Percentiles rank a stretch among this genome's conserved stretches.
phyloP scores from a whole-genome alignment of 352 stramenopile species.

The Globisporangium paddicum region DNA sequence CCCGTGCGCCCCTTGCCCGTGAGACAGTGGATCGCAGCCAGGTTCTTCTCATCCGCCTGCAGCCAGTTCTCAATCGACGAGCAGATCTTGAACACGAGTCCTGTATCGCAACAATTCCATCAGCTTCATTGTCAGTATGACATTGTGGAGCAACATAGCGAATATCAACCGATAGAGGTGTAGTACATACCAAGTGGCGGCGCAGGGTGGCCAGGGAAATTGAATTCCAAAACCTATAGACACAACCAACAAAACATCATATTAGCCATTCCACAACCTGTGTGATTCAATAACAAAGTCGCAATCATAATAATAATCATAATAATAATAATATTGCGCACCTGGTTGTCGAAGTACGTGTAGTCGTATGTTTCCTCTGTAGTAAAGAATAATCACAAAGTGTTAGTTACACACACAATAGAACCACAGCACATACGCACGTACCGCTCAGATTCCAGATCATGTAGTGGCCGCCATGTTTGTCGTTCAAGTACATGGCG shows the following conservation, averaged over 20 bases:
- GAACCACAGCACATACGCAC: not conserved
- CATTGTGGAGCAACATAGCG: not conserved
- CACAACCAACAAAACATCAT: not conserved
- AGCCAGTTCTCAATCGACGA: constrained; percentile 97
- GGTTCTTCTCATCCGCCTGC: constrained; percentile 92
- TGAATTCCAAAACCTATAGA: constrained; percentile 90
- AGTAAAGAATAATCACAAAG: constrained; percentile 1
- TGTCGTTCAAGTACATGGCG: constrained; percentile 91
- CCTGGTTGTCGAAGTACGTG: constrained; percentile 92
- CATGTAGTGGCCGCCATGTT: constrained; percentile 95
- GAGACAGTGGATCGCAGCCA: constrained; percentile 96
- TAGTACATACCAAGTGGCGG: constrained; percentile 85
- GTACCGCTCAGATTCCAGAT: constrained; percentile 96
- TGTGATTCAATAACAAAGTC: not conserved
- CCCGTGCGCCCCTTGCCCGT: constrained; percentile 94
- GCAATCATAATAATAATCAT: not conserved
- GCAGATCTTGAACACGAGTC: constrained; percentile 96
- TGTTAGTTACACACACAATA: not conserved
- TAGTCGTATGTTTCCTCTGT: constrained; percentile 96
- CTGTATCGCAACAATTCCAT: constrained; percentile 10
- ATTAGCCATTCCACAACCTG: not conserved
- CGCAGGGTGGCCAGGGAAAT: constrained; percentile 95
- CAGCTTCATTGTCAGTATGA: not conserved
- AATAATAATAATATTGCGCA: not conserved
- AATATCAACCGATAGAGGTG: not conserved